phyloP scores from a whole-genome alignment of 2,329 filamentous ascomycete genomes.

The Nemania sp. region DNA sequence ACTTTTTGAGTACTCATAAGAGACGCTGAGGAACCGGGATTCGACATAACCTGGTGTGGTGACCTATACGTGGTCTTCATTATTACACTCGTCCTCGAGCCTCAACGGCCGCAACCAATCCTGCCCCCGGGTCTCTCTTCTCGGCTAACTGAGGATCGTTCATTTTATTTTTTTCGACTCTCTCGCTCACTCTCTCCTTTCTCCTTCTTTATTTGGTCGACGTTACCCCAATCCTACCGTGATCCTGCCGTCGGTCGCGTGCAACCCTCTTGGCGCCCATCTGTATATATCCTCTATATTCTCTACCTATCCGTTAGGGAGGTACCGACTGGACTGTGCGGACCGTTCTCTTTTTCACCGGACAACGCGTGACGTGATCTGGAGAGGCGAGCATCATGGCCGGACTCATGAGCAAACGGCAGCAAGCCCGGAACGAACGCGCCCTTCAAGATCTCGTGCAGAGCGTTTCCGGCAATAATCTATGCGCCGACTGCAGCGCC shows the following conservation, averaged over 20 bases:
- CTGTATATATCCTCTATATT: conserved; percentile 13
- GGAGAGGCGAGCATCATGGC: conserved; percentile 58
- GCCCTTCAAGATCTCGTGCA: conserved; percentile 87
- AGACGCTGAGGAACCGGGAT: background rate
- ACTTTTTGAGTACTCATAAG: too few relatives aligned
- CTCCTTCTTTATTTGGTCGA: conserved; percentile 6
- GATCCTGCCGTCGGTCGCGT: conserved; percentile 22
- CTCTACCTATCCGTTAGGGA: background rate
- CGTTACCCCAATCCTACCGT: conserved; percentile 29
- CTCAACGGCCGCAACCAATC: background rate
- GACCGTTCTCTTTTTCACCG: conserved; percentile 6
- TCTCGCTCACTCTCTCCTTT: background rate
- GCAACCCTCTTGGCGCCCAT: conserved; percentile 23
- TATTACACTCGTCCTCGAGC: conserved; percentile 4
- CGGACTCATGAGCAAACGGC: conserved; percentile 83
- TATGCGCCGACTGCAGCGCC: conserved; percentile 90
- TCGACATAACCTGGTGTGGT: too few relatives aligned
- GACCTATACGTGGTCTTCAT: conserved; percentile 12
- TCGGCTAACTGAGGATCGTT: background rate
- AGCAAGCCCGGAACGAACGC: conserved; percentile 96
- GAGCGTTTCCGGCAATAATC: conserved; percentile 81
- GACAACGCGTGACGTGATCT: conserved; percentile 13
- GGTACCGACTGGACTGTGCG: background rate
- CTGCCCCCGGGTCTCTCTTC: conserved; percentile 6
- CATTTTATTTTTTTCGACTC: background rate